These are phyloP conservation scores for Cordyceps cicadae DNA, from an alignment of 2,329 filamentous ascomycete species.

Conservation along the genomic window DNA sequence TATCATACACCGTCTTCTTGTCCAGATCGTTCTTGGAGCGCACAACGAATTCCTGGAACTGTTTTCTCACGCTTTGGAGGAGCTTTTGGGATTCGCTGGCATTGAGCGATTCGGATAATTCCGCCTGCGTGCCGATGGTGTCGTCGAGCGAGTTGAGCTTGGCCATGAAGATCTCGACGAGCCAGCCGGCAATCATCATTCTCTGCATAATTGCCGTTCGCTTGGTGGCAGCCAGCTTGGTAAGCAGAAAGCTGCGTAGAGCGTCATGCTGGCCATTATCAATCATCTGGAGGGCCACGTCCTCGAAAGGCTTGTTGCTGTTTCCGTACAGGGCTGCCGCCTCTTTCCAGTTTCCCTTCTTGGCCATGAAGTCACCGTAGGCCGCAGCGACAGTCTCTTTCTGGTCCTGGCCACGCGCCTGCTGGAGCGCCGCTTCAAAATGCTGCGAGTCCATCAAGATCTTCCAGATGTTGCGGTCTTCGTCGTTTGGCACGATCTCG, in stretches of 20 bases:
- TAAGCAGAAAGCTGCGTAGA: slow-evolving; percentile 77
- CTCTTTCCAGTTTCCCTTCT: slow-evolving; percentile 73
- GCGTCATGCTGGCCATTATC: slow-evolving; percentile 87
- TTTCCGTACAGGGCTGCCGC: slow-evolving; percentile 87
- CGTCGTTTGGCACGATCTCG: slow-evolving; percentile 83
- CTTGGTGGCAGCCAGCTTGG: slow-evolving; percentile 74
- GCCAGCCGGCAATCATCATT: slow-evolving; percentile 90
- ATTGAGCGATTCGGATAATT: slow-evolving; percentile 64
- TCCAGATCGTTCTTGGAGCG: slow-evolving; percentile 85
- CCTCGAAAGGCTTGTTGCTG: slow-evolving; percentile 94
- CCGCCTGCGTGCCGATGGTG: slow-evolving; percentile 81
- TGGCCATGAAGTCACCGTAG: slow-evolving; percentile 80
- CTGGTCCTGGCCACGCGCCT: slow-evolving; percentile 71
- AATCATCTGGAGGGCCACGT: slow-evolving; percentile 85
- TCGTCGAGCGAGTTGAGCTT: slow-evolving; percentile 93
- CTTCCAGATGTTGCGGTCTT: slow-evolving; percentile 89
- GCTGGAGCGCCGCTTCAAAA: slow-evolving; percentile 80
- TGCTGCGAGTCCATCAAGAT: slow-evolving; percentile 81
- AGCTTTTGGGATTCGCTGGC: slow-evolving; percentile 64
- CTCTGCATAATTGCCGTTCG: slow-evolving; percentile 85
- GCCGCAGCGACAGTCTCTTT: slow-evolving; percentile 87
- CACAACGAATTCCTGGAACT: slow-evolving; percentile 81
- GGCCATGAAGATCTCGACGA: slow-evolving; percentile 94
- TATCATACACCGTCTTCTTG: slow-evolving; percentile 85
- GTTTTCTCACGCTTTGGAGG: slow-evolving; percentile 60